Percentiles rank a stretch among this genome's conserved stretches.
phyloP scores from a whole-genome alignment of 1,284 basidiomycete species.

The Melampsora occidentalis region DNA sequence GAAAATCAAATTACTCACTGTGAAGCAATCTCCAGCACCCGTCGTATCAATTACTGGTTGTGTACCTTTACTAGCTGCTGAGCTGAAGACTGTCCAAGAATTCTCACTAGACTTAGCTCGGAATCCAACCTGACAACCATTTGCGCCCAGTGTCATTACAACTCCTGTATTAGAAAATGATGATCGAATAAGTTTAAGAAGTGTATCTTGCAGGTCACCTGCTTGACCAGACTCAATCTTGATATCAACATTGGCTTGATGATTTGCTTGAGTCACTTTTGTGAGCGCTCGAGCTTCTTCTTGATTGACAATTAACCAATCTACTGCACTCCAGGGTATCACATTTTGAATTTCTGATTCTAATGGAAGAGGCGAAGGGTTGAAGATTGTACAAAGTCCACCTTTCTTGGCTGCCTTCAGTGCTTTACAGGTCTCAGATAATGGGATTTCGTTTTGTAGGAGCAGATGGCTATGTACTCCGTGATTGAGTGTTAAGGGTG shows the following conservation, averaged over 20 bases:
- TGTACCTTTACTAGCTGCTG: conserved; percentile 9
- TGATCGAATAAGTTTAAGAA: conserved; percentile 6
- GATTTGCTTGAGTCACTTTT: not conserved
- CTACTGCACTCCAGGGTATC: conserved; percentile 17
- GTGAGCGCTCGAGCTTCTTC: conserved; percentile 16
- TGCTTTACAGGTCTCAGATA: conserved; percentile 8
- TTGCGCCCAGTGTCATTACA: conserved; percentile 20
- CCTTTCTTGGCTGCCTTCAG: conserved; percentile 1
- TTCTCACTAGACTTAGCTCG: not conserved
- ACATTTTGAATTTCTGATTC: not conserved
- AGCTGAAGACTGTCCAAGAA: conserved; percentile 12
- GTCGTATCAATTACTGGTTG: conserved; percentile 21
- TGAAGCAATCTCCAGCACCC: conserved; percentile 40
- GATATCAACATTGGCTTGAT: not conserved
- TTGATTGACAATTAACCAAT: conserved; percentile 40
- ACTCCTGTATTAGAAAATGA: conserved; percentile 11
- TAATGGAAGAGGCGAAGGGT: conserved; percentile 24
- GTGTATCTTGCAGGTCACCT: not conserved
- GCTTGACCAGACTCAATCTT: conserved; percentile 1
- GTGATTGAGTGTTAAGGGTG: not conserved
- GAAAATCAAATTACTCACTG: not conserved
- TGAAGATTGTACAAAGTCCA: conserved; percentile 29
- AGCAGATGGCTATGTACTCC: conserved; percentile 18
- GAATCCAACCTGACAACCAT: conserved; percentile 28
- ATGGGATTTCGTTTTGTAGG: conserved; percentile 37